phyloP scores from a whole-genome alignment of 768 basidiomycete species.

The Pleurotus sapidus region DNA sequence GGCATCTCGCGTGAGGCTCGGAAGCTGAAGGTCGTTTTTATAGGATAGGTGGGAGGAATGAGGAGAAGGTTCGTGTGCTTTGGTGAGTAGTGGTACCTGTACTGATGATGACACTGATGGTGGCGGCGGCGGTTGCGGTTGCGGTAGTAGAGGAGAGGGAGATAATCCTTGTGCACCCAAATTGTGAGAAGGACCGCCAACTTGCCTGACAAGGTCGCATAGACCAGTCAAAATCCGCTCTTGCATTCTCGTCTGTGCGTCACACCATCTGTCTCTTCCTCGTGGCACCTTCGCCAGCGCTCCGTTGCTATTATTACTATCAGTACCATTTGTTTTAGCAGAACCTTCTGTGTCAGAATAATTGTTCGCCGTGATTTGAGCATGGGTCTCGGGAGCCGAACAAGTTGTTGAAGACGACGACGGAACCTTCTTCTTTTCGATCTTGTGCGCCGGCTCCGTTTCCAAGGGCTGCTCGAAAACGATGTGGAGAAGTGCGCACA shows the following conservation, averaged over 20 bases:
- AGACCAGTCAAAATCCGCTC: constrained; percentile 3
- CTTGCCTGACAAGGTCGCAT: not conserved
- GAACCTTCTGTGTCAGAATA: too few species aligned
- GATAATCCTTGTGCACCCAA: too few species aligned
- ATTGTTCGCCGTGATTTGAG: too few species aligned
- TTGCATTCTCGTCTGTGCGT: not conserved
- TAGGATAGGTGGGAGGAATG: too few species aligned
- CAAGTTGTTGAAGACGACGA: not conserved
- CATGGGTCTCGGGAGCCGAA: not conserved
- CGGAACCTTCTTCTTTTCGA: not conserved
- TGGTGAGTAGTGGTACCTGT: too few species aligned
- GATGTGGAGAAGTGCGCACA: constrained; percentile 42
- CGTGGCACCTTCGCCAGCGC: not conserved
- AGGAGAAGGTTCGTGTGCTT: too few species aligned
- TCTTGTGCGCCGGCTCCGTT: not conserved
- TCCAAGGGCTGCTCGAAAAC: constrained; percentile 18
- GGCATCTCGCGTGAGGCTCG: not conserved
- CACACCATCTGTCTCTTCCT: not conserved
- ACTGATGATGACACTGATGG: too few species aligned
- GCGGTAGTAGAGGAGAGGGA: too few species aligned
- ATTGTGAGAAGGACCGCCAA: too few species aligned
- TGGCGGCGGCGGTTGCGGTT: too few species aligned
- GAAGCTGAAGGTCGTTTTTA: too few species aligned
- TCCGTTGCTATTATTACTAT: not conserved
- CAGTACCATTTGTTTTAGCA: too few species aligned